Conservation (phyloP, 1,284 basidiomycete genomes). For the Naganishia sp. region DNA sequence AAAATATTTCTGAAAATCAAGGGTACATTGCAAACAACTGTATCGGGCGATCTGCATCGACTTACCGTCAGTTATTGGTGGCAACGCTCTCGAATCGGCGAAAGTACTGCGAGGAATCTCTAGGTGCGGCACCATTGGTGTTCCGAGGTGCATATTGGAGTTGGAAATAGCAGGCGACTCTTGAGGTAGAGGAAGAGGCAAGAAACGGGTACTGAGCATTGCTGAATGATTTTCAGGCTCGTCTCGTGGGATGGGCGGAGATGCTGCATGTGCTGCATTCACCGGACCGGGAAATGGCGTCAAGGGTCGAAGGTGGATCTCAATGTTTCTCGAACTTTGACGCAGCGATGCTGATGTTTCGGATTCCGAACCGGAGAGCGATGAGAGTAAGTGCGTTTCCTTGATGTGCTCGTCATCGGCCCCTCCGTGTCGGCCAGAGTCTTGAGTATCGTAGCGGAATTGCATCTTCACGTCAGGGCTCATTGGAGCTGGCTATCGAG, state of each 20-base stretch:
- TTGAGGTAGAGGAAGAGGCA: conserved; percentile 9
- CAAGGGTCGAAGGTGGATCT: conserved; percentile 18
- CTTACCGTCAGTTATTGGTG: not conserved
- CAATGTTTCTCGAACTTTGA: not conserved
- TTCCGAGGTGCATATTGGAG: not conserved
- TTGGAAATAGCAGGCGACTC: not conserved
- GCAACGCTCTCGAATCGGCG: not conserved
- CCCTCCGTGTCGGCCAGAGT: not conserved
- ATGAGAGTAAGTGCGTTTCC: not conserved
- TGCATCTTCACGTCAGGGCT: not conserved
- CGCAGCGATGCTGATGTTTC: not conserved
- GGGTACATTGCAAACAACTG: not conserved
- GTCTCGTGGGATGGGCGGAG: conserved; percentile 9
- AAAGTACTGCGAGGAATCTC: not conserved
- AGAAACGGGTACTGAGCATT: conserved; percentile 20
- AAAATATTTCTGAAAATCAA: not conserved
- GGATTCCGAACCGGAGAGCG: not conserved
- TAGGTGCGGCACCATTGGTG: not conserved
- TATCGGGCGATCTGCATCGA: no score
- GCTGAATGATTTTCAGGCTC: conserved; percentile 13
- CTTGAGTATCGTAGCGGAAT: not conserved
- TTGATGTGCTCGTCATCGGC: conserved; percentile 1
- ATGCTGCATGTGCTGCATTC: not conserved
- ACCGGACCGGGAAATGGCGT: conserved; percentile 10
- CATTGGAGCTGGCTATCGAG: not conserved